Evolutionary conservation across 2,329 filamentous ascomycete species (phyloP).

Genomic region (Hypomyces rosellus): DNA sequence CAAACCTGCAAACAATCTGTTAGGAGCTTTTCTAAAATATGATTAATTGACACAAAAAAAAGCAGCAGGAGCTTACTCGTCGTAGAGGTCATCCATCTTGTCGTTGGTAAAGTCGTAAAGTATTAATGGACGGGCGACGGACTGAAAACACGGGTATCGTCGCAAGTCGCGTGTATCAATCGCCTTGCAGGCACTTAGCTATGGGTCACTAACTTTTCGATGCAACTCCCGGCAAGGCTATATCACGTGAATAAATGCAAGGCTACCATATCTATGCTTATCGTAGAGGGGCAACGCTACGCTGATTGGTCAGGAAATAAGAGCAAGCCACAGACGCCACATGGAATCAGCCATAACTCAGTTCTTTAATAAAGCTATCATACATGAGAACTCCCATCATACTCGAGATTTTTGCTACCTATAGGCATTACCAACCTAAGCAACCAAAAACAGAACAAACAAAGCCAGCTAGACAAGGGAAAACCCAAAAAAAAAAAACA

Average conservation of each 20-base stretch:
- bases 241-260: conserved; percentile 12
- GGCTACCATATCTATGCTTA: background rate
- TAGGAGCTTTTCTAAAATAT: background rate
- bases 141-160: conserved; percentile 12
- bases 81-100: conserved; percentile 90
- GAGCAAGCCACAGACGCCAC: no score
- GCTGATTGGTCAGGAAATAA: background rate
- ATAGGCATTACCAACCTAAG: no score
- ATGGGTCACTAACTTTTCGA: conserved; percentile 16
- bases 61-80: conserved; percentile 58
- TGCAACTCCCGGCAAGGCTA: conserved; percentile 1
- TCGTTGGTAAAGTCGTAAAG: conserved; percentile 13
- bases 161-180: conserved; percentile 12
- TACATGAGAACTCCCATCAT: no score
- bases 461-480: no score
- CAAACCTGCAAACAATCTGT: conserved; percentile 57
- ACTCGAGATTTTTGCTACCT: no score
- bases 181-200: conserved; percentile 7
- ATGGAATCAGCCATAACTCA: no score
- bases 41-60: background rate
- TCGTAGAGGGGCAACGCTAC: background rate
- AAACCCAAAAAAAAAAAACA: background rate
- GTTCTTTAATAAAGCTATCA: no score
- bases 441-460: no score
- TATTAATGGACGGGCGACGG: conserved; percentile 18